Evolutionary conservation across 2,329 filamentous ascomycete genomes (phyloP).

Genomic region (Ilyonectria destructans): DNA sequence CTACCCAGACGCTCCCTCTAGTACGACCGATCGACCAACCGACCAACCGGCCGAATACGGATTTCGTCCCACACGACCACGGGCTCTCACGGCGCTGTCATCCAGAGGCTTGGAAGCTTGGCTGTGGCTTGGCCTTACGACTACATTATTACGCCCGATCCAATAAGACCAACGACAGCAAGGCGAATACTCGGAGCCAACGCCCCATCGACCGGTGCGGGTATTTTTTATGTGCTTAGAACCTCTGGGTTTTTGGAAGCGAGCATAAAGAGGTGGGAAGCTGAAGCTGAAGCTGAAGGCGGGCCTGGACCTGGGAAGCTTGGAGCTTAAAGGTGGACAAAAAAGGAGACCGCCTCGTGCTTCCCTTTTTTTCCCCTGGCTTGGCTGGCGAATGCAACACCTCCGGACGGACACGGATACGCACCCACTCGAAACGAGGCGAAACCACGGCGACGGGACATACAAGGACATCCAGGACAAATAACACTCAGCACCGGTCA

Average conservation of each 20-base stretch:
- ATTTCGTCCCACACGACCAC: constrained; percentile 35
- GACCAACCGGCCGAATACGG: constrained; percentile 27
- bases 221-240: neutral
- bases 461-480: neutral
- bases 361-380: neutral
- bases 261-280: neutral
- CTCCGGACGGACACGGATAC: neutral
- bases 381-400: neutral
- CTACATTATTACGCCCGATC: constrained; percentile 15
- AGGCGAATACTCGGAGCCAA: constrained; percentile 4
- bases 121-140: constrained; percentile 39
- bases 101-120: constrained; percentile 39
- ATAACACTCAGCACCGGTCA: neutral
- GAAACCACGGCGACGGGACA: neutral
- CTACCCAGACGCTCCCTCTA: neutral
- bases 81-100: constrained; percentile 40
- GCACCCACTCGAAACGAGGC: neutral
- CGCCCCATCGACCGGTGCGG: neutral
- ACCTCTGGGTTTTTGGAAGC: neutral
- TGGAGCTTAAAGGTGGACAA: constrained; percentile 8
- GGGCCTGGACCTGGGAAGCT: neutral
- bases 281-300: neutral
- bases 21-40: constrained; percentile 8
- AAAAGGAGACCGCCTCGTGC: constrained; percentile 7
- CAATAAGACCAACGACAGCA: constrained; percentile 14